A percentile compares a stretch with the other conserved stretches of the same genome.
Conservation (phyloP, 352 stramenopile genomes). For the Phytophthora nicotianae region DNA sequence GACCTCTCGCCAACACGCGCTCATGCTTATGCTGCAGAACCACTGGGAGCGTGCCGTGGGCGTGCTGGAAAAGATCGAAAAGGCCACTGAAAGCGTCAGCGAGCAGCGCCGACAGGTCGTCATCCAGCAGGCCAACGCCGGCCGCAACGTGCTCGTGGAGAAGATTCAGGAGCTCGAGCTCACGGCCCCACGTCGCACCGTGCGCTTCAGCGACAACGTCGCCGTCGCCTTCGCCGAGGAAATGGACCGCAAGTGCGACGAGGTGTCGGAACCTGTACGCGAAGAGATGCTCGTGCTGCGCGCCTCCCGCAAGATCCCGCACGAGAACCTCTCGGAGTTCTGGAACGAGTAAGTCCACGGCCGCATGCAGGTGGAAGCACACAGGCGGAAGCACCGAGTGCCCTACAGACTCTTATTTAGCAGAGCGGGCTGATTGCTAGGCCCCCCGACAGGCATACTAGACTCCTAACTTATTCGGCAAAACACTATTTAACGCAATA, state of each 20-base stretch:
- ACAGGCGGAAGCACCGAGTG: slow-evolving; percentile 1
- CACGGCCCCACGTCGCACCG: slow-evolving; percentile 25
- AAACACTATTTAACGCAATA: slow-evolving; percentile 45
- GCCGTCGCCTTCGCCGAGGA: slow-evolving; percentile 53
- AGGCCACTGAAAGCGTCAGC: slow-evolving; percentile 70
- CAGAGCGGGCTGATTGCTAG: slow-evolving; percentile 24
- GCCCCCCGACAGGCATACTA: slow-evolving; percentile 3
- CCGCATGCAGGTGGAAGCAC: slow-evolving; percentile 4
- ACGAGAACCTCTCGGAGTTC: slow-evolving; percentile 79
- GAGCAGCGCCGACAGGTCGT: slow-evolving; percentile 68
- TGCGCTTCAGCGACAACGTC: slow-evolving; percentile 70
- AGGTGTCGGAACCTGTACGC: slow-evolving; percentile 52
- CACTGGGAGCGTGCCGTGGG: slow-evolving; percentile 75
- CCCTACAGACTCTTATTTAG: slow-evolving; percentile 26
- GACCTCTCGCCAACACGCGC: slow-evolving; percentile 73
- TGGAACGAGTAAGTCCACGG: slow-evolving; percentile 49
- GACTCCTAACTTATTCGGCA: slow-evolving; percentile 42
- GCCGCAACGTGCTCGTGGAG: slow-evolving; percentile 35
- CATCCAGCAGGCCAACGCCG: slow-evolving; percentile 62
- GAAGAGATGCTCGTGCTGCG: slow-evolving; percentile 84
- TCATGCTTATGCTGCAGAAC: slow-evolving; percentile 78
- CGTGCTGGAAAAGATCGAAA: slow-evolving; percentile 81
- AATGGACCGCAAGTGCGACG: slow-evolving; percentile 66
- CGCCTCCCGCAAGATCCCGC: slow-evolving; percentile 70
- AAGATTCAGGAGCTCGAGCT: slow-evolving; percentile 44